Conservation (phyloP, 169 alveolate genomes). For the Plasmodium vivax region DNA sequence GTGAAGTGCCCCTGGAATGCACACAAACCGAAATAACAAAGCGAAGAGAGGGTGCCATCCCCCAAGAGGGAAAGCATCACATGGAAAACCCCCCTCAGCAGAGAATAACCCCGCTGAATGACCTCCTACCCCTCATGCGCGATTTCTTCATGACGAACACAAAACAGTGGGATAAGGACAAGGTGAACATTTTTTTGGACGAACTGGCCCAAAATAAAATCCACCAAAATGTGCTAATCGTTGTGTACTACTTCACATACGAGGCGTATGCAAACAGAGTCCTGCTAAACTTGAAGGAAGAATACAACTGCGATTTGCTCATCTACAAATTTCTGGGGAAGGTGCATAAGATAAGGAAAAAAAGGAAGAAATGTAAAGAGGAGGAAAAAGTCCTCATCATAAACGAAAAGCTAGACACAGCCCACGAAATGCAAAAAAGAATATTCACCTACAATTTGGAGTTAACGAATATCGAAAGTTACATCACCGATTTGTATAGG, state of each 20-base stretch:
- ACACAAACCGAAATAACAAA: neutral
- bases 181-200: conserved; percentile 15
- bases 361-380: conserved; percentile 49
- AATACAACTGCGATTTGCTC: conserved; percentile 27
- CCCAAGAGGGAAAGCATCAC: neutral
- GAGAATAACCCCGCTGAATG: neutral
- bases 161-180: neutral
- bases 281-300: conserved; percentile 7
- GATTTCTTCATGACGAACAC: neutral
- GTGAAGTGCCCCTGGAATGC: neutral
- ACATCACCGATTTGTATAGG: conserved; percentile 20
- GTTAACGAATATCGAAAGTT: neutral
- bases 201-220: conserved; percentile 7
- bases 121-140: neutral
- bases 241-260: conserved; percentile 10
- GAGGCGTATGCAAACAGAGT: conserved; percentile 20
- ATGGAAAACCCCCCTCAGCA: neutral
- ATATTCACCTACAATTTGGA: conserved; percentile 15
- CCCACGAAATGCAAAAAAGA: conserved; percentile 41
- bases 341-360: conserved; percentile 22
- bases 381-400: conserved; percentile 29
- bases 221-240: neutral
- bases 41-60: neutral
- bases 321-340: conserved; percentile 18
- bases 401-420: conserved; percentile 44